Base-by-base conservation (phyloP, 2,329 filamentous ascomycete species). In the Dactylonectria macrodidyma region DNA sequence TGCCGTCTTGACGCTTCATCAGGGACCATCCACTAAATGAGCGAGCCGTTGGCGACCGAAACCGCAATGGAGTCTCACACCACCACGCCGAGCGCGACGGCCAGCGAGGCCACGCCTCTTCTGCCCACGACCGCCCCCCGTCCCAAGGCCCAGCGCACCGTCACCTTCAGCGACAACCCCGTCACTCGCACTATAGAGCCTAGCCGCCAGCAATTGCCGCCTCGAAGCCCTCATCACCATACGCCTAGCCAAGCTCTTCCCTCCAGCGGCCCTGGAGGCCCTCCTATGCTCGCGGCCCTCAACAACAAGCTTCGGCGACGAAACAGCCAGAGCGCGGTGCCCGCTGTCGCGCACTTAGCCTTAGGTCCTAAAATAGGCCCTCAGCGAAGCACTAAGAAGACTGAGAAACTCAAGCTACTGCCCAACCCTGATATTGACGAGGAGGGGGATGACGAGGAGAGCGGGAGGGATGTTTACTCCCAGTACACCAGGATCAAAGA, bases 401-500 rank as follows among this genome's bases (percentile, higher is more conserved):
- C 94, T 2, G 95, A 98, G 84, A 99, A 99, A 84, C 87, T 99
- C 68, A 99, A 99, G 84, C 88, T 99, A n/a, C 85, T 99, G 16
- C 96, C 96, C 1, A 96, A 96, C 77, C 95, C 95, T 0, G 93
- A 97, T 66, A 87, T 94, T 51, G 93, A 89, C 41, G 92, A 93
- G 30, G 93, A 95, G 50, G 90, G 86, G 73, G 86, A 71, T 7
- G 95, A 98, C 69, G 95, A 97, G 77, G 95, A 98, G 81, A 96
- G 94, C 76, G 95, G 95, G 10, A 88, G 95, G 71, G 96, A 99
- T 79, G 96, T 99, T 36, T 99, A 99, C 83, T 95, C 95, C 30
- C 96, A 99, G 80, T 98, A 98, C 80, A 97, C 95, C 9, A 89
- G 96, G 51, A 99, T 99, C 83, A 98, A 98, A 81, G 96, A 99